Conservation (phyloP, 2,329 filamentous ascomycete genomes). For the Metarhizium robertsii region DNA sequence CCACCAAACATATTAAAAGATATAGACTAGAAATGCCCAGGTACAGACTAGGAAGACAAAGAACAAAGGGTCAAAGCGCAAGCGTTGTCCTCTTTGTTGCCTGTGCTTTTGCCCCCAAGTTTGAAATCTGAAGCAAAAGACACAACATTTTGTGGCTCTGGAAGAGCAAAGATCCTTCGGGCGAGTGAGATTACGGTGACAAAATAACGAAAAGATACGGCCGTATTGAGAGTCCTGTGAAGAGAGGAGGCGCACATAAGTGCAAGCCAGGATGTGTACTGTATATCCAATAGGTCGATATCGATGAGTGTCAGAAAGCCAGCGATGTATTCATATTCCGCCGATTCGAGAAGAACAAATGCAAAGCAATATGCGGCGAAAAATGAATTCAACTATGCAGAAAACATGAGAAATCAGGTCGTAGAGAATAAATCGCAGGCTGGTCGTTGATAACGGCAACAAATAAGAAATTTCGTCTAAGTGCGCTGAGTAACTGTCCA, state of each 20-base stretch:
- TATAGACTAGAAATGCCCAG: neutral
- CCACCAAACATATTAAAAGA: neutral
- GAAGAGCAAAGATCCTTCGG: neutral
- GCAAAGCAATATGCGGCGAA: neutral
- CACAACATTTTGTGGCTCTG: neutral
- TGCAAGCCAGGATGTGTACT: neutral
- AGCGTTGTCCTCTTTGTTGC: neutral
- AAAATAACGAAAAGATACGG: neutral
- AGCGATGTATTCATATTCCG: neutral
- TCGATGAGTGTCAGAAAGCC: neutral
- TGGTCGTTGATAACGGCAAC: neutral
- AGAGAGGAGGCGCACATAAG: neutral
- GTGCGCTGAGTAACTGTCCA: conserved; percentile 36
- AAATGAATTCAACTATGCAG: neutral
- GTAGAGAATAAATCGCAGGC: neutral
- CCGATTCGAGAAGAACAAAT: neutral
- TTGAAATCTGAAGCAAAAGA: neutral
- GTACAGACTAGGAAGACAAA: neutral
- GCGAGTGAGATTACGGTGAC: neutral
- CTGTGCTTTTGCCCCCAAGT: neutral
- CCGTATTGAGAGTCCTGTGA: neutral
- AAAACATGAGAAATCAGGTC: neutral
- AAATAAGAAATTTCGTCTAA: conserved; percentile 10
- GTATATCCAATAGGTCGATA: neutral
- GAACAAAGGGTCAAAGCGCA: neutral